Evolutionary conservation across 805 yeast genomes (phyloP).

Genomic region (Saccharomycopsis amapae): DNA sequence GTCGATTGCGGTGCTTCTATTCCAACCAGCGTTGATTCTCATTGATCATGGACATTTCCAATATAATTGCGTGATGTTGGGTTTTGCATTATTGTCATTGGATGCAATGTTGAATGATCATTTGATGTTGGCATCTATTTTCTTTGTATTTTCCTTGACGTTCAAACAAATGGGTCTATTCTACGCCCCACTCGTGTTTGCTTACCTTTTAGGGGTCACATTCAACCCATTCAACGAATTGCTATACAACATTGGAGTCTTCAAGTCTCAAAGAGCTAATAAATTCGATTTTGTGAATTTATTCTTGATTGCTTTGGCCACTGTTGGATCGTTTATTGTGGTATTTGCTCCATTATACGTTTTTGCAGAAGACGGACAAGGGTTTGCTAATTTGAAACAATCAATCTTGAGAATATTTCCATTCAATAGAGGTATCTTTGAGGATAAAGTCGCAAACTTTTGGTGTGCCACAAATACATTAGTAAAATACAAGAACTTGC

Average conservation of each 20-base stretch:
- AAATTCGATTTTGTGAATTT: conserved; percentile 52
- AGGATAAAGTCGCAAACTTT: conserved; percentile 93
- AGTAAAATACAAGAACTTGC: conserved; percentile 60
- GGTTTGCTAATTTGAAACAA: conserved; percentile 31
- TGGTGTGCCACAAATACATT: conserved; percentile 92
- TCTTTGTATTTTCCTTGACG: conserved; percentile 69
- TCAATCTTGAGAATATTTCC: conserved; percentile 80
- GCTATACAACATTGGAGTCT: conserved; percentile 6
- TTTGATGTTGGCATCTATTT: conserved; percentile 59
- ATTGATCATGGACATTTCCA: conserved; percentile 98
- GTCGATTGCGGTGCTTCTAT: conserved; percentile 69
- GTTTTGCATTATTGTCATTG: conserved; percentile 64
- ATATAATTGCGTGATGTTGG: conserved; percentile 90
- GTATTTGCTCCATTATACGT: conserved; percentile 56
- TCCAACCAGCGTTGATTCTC: conserved; percentile 75
- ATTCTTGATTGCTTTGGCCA: conserved; percentile 55
- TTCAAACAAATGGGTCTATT: conserved; percentile 96
- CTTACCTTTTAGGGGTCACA: conserved; percentile 45
- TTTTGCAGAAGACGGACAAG: conserved; percentile 32
- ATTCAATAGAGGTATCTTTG: conserved; percentile 87
- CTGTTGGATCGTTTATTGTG: conserved; percentile 43
- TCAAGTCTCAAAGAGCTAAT: conserved; percentile 22
- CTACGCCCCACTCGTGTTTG: conserved; percentile 84
- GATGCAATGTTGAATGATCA: conserved; percentile 58
- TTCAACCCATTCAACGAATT: conserved; percentile 22